Conservation (phyloP, 257 asterid species). For the Mitragyna speciosa region DNA sequence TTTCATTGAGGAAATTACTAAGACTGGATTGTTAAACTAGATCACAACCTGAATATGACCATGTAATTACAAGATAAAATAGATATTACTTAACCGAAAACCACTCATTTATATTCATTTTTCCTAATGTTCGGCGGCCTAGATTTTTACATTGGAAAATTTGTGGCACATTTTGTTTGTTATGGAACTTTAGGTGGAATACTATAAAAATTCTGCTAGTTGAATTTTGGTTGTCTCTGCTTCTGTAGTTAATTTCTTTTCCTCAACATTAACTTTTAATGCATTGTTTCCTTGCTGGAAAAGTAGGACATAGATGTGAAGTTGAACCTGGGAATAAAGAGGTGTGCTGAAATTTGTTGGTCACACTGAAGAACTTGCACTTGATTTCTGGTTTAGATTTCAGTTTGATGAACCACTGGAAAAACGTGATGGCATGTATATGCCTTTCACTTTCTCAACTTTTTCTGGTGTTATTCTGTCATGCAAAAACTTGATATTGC, state of each 20-base stretch:
- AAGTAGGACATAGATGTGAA: slow-evolving; percentile 94
- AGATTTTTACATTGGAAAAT: neutral
- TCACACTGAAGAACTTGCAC: slow-evolving; percentile 74
- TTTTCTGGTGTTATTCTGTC: neutral
- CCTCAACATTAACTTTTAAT: slow-evolving; percentile 14
- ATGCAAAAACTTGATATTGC: neutral
- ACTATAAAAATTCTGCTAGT: neutral
- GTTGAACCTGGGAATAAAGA: slow-evolving; percentile 91
- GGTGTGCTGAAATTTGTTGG: slow-evolving; percentile 86
- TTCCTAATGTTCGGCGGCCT: neutral
- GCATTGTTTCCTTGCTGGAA: slow-evolving; percentile 17
- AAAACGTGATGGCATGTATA: slow-evolving; percentile 87
- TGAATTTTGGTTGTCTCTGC: neutral
- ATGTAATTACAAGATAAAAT: neutral
- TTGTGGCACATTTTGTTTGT: neutral
- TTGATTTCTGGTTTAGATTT: slow-evolving; percentile 94
- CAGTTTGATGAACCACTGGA: slow-evolving; percentile 93
- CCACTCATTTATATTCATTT: neutral
- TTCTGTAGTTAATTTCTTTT: neutral
- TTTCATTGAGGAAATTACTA: neutral
- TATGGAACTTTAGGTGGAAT: neutral
- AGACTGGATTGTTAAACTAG: neutral
- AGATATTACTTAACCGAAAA: neutral
- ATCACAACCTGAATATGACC: neutral
- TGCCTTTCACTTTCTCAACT: neutral